Base-by-base conservation (phyloP, 2,329 filamentous ascomycete genomes). In the Karstenula rhodostoma region DNA sequence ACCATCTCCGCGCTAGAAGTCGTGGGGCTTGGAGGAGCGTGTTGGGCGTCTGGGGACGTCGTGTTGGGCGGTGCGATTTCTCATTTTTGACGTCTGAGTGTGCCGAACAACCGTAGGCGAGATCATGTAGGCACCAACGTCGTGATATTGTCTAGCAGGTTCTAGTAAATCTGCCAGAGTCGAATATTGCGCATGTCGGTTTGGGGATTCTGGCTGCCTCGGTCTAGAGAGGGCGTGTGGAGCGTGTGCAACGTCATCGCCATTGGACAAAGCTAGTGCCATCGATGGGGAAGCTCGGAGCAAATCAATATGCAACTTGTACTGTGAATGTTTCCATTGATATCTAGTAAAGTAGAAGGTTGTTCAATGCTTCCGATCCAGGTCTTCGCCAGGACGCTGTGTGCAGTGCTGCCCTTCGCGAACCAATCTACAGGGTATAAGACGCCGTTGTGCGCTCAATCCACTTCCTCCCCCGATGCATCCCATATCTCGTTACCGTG, bases 361-460 rank as follows among this genome's bases (percentile, higher is more conserved):
- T 33, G 29, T 37, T 15, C 29, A 37, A 37, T 46, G 19, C 12
- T 13, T 22, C n/a, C 35, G 23, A 22, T 35, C 7, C 12, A 44
- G 8, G 42, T 46, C 52, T 42, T 44, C 52, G 23, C 42, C 42
- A 46, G 42, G 27, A 46, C 52, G 23, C 40, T 25, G 42, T 46
- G 33, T 46, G 33, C 29, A 46, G 35, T 47, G 27, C 37, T 55
- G 47, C 29, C 52, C 35, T 37, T 42, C 27, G n/a, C 52, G 47
- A 55, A 55, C 23, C 19, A 25, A 40, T 37, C 52, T 55, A 55
- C 52, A 55, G 52, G 52, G 52, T 55, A 55, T 55, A 55, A 55
- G 42, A 46, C 60, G 50, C 57, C 57, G 51, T 53, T 47, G 43
- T 47, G 48, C 42, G 52, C 57, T 48, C 57, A 55, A 37, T 62